Evolutionary conservation across 805 yeast genomes (phyloP).

Genomic region (Wickerhamomyces sydowiorum): DNA sequence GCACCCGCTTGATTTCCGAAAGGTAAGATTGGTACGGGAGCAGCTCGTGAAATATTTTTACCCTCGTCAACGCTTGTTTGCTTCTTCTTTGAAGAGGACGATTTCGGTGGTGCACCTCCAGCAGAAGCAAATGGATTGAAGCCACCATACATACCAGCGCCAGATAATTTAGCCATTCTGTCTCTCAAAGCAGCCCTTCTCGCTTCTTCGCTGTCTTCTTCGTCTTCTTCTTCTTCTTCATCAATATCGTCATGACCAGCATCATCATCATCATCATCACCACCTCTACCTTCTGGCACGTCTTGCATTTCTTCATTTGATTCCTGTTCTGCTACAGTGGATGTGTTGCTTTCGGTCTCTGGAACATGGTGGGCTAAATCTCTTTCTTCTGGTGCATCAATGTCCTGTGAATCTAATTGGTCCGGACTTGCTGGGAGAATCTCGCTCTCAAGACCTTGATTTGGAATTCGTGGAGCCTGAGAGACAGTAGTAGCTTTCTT

Average conservation of each 20-base stretch:
- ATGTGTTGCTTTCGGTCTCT: too few relatives aligned
- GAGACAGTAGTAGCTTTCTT: constrained; percentile 9
- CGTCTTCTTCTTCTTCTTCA: constrained; percentile 47
- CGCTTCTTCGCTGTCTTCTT: constrained; percentile 71
- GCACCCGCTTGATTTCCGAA: constrained; percentile 27
- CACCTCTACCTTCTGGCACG: constrained; percentile 16
- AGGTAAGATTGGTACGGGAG: constrained; percentile 50
- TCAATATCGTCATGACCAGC: constrained; percentile 42
- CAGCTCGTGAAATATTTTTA: constrained; percentile 18
- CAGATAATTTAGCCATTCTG: constrained; percentile 94
- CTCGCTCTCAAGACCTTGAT: constrained; percentile 1
- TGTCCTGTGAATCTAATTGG: too few relatives aligned
- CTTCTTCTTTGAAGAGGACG: constrained; percentile 15
- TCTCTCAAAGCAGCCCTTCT: constrained; percentile 75
- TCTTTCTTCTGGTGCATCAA: too few relatives aligned
- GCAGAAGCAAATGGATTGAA: constrained; percentile 39
- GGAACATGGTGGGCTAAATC: too few relatives aligned
- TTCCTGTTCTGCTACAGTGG: background rate
- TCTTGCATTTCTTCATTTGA: constrained; percentile 3
- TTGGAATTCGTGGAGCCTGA: background rate
- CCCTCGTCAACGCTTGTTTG: constrained; percentile 13
- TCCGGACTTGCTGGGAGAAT: too few relatives aligned
- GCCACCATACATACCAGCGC: constrained; percentile 47
- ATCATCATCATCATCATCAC: constrained; percentile 19
- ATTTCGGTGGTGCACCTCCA: constrained; percentile 24